Percentiles rank a stretch among this genome's conserved stretches.
Evolutionary conservation across 805 yeast genomes (phyloP).

Genomic region (Zygotorulaspora chibaensis): DNA sequence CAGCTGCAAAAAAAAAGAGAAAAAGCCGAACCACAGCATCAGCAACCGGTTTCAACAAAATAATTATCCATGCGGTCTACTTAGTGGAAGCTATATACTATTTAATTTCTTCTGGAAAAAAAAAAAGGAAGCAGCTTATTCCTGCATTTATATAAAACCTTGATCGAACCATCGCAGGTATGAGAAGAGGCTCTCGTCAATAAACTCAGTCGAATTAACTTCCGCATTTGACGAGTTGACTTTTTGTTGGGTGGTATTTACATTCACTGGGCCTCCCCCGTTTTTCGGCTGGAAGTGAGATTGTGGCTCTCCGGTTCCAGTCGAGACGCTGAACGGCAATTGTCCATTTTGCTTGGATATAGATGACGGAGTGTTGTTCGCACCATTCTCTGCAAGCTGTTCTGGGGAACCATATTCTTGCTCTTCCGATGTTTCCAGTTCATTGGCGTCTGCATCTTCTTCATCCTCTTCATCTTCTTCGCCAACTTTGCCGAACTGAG

Average conservation of each 20-base stretch:
- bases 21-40: constrained; percentile 4
- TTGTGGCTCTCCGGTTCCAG: too few species aligned
- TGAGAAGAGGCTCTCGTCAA: constrained; percentile 36
- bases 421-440: background rate
- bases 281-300: too few species aligned
- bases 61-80: too few species aligned
- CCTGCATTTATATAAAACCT: constrained; percentile 13
- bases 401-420: background rate
- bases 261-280: too few species aligned
- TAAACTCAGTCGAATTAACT: background rate
- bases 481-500: constrained; percentile 43
- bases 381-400: constrained; percentile 5
- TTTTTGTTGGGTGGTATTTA: too few species aligned
- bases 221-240: too few species aligned
- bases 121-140: background rate
- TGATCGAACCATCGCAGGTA: constrained; percentile 55
- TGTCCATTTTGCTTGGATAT: too few species aligned
- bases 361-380: background rate
- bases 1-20: constrained; percentile 43
- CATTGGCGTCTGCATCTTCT: background rate
- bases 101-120: background rate
- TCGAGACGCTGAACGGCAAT: too few species aligned
- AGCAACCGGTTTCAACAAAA: background rate
- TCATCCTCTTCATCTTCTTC: constrained; percentile 11
- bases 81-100: too few species aligned